Evolutionary conservation across 208 protist genomes (phyloP), one percentile per base, ranked within the genome.

Genomic region (Wallacemonas sp.): DNA sequence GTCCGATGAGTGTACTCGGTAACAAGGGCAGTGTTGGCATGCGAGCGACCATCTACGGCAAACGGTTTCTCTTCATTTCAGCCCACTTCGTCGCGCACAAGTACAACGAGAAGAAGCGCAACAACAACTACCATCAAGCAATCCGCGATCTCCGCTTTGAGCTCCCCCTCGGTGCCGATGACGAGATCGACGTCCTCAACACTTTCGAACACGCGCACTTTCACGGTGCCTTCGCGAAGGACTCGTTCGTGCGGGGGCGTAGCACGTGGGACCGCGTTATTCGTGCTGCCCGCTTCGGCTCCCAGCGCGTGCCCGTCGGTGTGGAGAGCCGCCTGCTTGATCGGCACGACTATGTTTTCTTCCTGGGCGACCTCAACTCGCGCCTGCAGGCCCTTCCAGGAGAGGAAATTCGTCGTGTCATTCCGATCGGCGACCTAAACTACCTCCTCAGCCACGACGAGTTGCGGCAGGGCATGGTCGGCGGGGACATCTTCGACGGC

Each of bases 281-380:
- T 42, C 54, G 72, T 33, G 30, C 51, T 1, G 51, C 51, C 2
- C 51, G 51, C 66, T 46, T 46, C n/a, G 68, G 42, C 66, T 69
- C 44, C 68, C 47, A 55, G 53, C 30, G 33, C 24, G 28, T 66
- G 53, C 30, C 72, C 66, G 22, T 81, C 14, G 46, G 72, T 11
- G 42, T 58, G 17, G 88, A 91, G 63, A 68, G 34, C 24, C 75
- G 73, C 6, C 72, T 93, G 17, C 72, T 95, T 28, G 83, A 95
- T 45, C 44, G 83, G 33, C 84, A 96, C 67, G 86, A 97, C 70
- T 96, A 97, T 68, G 75, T 97, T 17, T 97, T 98, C 55, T 98
- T 92, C 55, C 67, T 97, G 26, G 96, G 96, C 2, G 96, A 98
- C 68, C 70, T 98, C 24, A 98, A 98, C 84, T 97, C 95, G 38